Evolutionary conservation across 2,329 filamentous ascomycete species (phyloP).

Genomic region (Chaetomiaceae sp.): DNA sequence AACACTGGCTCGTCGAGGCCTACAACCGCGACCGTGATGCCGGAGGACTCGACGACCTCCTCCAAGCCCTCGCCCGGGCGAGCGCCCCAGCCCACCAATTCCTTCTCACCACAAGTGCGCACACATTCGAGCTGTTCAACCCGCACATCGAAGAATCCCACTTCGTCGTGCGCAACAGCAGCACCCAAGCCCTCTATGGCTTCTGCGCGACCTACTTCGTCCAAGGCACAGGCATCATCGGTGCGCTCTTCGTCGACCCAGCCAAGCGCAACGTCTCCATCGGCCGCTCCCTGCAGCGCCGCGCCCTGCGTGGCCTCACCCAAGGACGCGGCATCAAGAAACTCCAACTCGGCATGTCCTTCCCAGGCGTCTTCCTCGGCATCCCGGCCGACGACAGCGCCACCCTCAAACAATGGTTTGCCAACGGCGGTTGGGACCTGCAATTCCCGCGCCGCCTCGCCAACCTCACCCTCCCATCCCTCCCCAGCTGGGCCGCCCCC

Average conservation of each 20-base stretch:
- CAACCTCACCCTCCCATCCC: slow-evolving; percentile 68
- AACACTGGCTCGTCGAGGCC: slow-evolving; percentile 90
- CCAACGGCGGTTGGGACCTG: slow-evolving; percentile 82
- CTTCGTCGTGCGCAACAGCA: slow-evolving; percentile 91
- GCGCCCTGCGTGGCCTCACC: slow-evolving; percentile 69
- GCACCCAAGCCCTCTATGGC: slow-evolving; percentile 83
- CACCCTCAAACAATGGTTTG: slow-evolving; percentile 69
- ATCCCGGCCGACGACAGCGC: slow-evolving; percentile 59
- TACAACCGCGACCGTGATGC: slow-evolving; percentile 78
- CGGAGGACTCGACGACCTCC: slow-evolving; percentile 67
- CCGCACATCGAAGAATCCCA: slow-evolving; percentile 72
- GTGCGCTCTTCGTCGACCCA: slow-evolving; percentile 85
- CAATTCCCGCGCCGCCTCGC: slow-evolving; percentile 51
- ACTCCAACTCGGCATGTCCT: slow-evolving; percentile 73
- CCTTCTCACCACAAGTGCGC: slow-evolving; percentile 63
- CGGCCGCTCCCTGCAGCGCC: slow-evolving; percentile 80
- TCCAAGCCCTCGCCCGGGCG: slow-evolving; percentile 64
- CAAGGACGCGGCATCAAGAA: slow-evolving; percentile 69
- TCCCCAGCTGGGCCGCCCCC: slow-evolving; percentile 69
- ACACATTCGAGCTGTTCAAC: slow-evolving; percentile 70
- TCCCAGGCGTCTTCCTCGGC: slow-evolving; percentile 82
- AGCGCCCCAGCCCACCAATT: slow-evolving; percentile 64
- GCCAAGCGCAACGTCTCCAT: slow-evolving; percentile 82
- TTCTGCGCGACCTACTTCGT: slow-evolving; percentile 88
- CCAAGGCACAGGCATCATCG: slow-evolving; percentile 68